Evolutionary conservation across 2,329 filamentous ascomycete genomes (phyloP).

Genomic region (Byssochlamys sp.): DNA sequence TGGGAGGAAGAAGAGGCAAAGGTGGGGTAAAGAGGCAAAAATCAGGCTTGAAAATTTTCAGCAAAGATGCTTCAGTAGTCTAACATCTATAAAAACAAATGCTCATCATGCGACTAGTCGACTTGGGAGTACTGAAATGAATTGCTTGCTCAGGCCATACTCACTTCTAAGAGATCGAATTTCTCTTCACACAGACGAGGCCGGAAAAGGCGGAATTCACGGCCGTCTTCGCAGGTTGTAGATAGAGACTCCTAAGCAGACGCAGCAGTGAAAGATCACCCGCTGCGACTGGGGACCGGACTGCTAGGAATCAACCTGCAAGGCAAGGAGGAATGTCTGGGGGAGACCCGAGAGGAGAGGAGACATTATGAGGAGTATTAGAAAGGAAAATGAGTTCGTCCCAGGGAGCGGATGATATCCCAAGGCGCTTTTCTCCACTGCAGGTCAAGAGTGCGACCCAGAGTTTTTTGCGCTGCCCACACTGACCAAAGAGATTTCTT

Average conservation of each 20-base stretch:
- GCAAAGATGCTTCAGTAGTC: constrained; percentile 38
- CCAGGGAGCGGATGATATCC: not conserved
- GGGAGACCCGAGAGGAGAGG: constrained; percentile 1
- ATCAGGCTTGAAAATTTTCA: constrained; percentile 26
- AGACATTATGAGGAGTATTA: constrained; percentile 6
- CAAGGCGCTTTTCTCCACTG: not conserved
- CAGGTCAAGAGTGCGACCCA: not conserved
- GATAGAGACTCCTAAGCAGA: not conserved
- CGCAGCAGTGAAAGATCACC: not conserved
- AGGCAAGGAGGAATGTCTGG: not conserved
- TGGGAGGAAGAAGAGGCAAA: not conserved
- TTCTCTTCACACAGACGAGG: not conserved
- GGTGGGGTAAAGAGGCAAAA: not conserved
- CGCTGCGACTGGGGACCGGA: not conserved
- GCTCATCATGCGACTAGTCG: constrained; percentile 28
- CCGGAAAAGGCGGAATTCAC: not conserved
- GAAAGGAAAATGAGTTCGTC: constrained; percentile 1
- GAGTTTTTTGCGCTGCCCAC: not conserved
- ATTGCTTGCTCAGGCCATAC: not conserved
- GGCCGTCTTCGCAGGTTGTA: not conserved
- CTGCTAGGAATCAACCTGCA: not conserved
- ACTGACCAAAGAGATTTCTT: not conserved
- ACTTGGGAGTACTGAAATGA: not conserved
- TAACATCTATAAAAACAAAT: constrained; percentile 40
- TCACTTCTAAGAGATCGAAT: not conserved